phyloP scores from a whole-genome alignment of 768 basidiomycete genomes.

The Lepiota brunneoincarnata region DNA sequence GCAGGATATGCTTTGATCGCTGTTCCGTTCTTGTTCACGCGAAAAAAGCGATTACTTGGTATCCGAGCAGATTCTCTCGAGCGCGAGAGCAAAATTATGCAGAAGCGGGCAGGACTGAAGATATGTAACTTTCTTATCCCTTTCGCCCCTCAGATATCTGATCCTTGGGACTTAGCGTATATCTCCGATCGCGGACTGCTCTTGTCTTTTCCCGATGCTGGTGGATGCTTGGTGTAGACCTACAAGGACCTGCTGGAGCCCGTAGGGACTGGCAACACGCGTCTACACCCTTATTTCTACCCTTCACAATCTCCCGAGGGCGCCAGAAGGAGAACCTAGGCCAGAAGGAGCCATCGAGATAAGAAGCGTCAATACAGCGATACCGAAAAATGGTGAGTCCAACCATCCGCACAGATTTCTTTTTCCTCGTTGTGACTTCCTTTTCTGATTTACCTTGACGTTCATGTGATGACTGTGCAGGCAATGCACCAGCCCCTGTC shows the following conservation, averaged over 20 bases:
- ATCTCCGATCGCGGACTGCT: conserved; percentile 91
- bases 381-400: conserved; percentile 36
- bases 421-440: not conserved
- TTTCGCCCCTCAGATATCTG: not conserved
- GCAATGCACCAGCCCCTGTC: no score
- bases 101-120: conserved; percentile 46
- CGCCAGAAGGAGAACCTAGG: no score
- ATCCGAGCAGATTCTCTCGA: conserved; percentile 17
- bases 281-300: no score
- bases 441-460: not conserved
- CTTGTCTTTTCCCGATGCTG: conserved; percentile 93
- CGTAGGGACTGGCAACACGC: conserved; percentile 91
- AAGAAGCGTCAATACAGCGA: conserved; percentile 64
- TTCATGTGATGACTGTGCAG: conserved; percentile 17
- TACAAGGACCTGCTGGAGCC: conserved; percentile 94
- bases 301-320: no score
- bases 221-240: conserved; percentile 93
- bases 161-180: conserved; percentile 47
- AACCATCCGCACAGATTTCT: not conserved
- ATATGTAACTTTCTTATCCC: conserved; percentile 25
- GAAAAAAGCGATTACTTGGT: conserved; percentile 38
- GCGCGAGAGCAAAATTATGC: conserved; percentile 28
- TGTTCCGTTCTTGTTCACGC: conserved; percentile 79
- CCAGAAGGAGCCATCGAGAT: conserved; percentile 51
- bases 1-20: no score